phyloP scores from a whole-genome alignment of 495 filamentous ascomycete genomes.

The Cairneyella variabilis region DNA sequence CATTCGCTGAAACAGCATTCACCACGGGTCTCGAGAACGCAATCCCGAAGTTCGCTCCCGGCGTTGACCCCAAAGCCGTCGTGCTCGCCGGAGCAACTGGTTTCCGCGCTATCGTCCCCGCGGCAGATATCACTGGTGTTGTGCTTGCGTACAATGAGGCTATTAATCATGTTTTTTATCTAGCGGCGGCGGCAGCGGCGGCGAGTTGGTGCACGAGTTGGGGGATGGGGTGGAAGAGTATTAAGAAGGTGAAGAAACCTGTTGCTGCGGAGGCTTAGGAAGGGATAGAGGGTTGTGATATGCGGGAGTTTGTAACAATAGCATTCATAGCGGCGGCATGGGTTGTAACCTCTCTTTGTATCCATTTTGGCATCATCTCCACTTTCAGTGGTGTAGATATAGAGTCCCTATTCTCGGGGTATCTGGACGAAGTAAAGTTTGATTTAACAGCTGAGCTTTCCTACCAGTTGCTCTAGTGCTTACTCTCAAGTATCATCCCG shows the following conservation, averaged over 20 bases:
- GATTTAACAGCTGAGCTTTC: too few relatives aligned
- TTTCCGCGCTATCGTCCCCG: slow-evolving; percentile 34
- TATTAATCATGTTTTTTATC: slow-evolving; percentile 32
- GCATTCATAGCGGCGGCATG: too few relatives aligned
- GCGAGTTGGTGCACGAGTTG: slow-evolving; percentile 33
- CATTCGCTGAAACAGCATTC: slow-evolving; percentile 32
- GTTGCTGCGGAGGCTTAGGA: not conserved
- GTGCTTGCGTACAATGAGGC: slow-evolving; percentile 40
- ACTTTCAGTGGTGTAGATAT: too few relatives aligned
- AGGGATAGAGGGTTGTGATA: too few relatives aligned
- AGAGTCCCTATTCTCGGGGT: too few relatives aligned
- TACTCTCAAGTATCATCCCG: too few relatives aligned
- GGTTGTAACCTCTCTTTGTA: too few relatives aligned
- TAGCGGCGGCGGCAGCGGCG: slow-evolving; percentile 30
- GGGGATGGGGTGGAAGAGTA: slow-evolving; percentile 52
- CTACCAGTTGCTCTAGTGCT: too few relatives aligned
- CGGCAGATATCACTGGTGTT: slow-evolving; percentile 30
- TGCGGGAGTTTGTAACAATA: too few relatives aligned
- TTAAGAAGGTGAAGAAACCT: slow-evolving; percentile 42
- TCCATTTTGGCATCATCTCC: too few relatives aligned
- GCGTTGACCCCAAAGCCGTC: slow-evolving; percentile 26
- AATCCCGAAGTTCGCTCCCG: slow-evolving; percentile 27
- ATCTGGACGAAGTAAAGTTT: too few relatives aligned
- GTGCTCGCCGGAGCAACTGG: slow-evolving; percentile 33
- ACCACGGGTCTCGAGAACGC: slow-evolving; percentile 25